A percentile compares a stretch with the other conserved stretches of the same genome.
These are phyloP conservation scores for Phoma sp. DNA, from an alignment of 2,329 filamentous ascomycete species.

Conservation along the genomic window DNA sequence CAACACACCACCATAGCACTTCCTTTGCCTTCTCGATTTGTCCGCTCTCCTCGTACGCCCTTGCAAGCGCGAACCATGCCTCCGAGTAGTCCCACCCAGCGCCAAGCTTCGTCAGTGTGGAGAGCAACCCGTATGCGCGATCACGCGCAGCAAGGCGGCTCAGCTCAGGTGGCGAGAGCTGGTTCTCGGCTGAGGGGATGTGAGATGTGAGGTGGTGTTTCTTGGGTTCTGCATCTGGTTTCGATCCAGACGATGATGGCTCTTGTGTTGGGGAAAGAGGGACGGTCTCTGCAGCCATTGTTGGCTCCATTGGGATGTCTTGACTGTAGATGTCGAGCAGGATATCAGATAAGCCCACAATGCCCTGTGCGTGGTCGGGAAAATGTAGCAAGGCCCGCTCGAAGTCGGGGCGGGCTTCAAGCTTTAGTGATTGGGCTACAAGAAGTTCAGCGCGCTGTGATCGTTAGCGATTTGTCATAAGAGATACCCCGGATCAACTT, in stretches of 20 bases:
- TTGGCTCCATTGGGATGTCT: conserved; percentile 63
- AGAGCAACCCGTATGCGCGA: conserved; percentile 82
- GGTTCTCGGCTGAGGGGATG: conserved; percentile 46
- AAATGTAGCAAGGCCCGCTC: conserved; percentile 82
- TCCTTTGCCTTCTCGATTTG: conserved; percentile 88
- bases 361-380: conserved; percentile 79
- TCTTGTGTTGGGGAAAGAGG: conserved; percentile 15
- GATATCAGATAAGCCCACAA: conserved; percentile 81
- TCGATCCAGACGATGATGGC: not conserved
- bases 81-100: conserved; percentile 89
- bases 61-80: conserved; percentile 87
- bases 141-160: conserved; percentile 90
- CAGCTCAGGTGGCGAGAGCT: conserved; percentile 68
- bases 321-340: conserved; percentile 84
- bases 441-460: conserved; percentile 70
- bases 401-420: conserved; percentile 76
- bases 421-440: conserved; percentile 65
- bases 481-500: conserved; percentile 44
- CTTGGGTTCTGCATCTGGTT: conserved; percentile 15
- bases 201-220: conserved; percentile 59
- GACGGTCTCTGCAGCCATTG: conserved; percentile 40
- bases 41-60: conserved; percentile 85
- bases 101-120: conserved; percentile 82
- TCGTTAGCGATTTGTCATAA: conserved; percentile 9
- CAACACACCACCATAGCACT: conserved; percentile 96